Evolutionary conservation across 2,329 filamentous ascomycete genomes (phyloP).

Genomic region (Didymella pinodella): DNA sequence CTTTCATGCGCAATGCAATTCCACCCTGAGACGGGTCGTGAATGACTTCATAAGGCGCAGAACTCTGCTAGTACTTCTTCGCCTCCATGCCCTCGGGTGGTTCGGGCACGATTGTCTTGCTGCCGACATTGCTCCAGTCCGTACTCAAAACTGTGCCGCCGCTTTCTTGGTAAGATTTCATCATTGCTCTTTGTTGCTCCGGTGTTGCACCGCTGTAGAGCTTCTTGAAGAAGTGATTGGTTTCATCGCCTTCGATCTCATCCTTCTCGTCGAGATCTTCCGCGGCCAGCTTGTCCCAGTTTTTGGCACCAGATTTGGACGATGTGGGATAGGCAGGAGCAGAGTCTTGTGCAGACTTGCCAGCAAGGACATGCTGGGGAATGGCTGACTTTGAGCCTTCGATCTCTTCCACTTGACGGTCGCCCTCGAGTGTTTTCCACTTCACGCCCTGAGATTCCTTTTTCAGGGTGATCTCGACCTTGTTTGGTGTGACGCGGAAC

Average conservation of each 20-base stretch:
- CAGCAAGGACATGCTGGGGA: conserved; percentile 29
- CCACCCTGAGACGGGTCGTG: too few relatives aligned
- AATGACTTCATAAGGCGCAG: background rate
- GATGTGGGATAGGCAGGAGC: conserved; percentile 83
- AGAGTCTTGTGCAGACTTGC: conserved; percentile 31
- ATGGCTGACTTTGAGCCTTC: conserved; percentile 21
- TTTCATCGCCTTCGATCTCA: conserved; percentile 65
- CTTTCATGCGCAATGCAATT: background rate
- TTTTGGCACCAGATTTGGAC: conserved; percentile 80
- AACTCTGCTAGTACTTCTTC: conserved; percentile 66
- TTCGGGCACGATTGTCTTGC: conserved; percentile 72
- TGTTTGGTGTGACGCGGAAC: conserved; percentile 74
- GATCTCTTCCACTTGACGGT: conserved; percentile 26
- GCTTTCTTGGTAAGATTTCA: conserved; percentile 95
- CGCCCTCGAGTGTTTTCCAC: conserved; percentile 68
- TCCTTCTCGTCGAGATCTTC: conserved; percentile 63
- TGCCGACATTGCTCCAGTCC: conserved; percentile 84
- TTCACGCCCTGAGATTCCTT: conserved; percentile 72
- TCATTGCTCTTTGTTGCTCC: conserved; percentile 91
- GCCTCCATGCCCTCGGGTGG: conserved; percentile 81
- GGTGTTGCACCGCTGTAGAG: conserved; percentile 79
- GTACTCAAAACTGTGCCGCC: conserved; percentile 93
- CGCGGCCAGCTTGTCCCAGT: conserved; percentile 84
- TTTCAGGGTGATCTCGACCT: conserved; percentile 77
- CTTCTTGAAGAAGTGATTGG: conserved; percentile 88